Base-by-base conservation (phyloP, 2,329 filamentous ascomycete genomes). In the Arthrinium phaeospermum region DNA sequence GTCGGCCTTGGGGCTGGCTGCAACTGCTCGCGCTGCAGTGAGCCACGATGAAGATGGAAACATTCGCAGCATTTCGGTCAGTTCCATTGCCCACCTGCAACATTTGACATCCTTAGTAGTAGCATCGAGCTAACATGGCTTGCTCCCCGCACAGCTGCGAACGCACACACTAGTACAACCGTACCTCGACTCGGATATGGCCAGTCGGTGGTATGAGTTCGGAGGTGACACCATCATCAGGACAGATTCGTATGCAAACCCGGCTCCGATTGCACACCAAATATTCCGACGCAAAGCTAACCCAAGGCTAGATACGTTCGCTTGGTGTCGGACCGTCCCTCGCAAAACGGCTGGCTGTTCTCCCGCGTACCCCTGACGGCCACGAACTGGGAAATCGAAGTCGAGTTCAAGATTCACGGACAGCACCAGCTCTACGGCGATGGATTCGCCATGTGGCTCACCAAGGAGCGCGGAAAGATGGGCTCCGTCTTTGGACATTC, bases 131-230 rank as follows among this genome's bases (percentile, higher is more conserved):
- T 47, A 47, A 46, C 57, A 64, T 64, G 57, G 57, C 57, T 27
- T 27, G 10, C 37, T 57, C 46, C 30, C 30, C 71, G 74, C 74
- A 74, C 83, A 97, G 93, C 88, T 98, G 80, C 91, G 94, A 81
- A 97, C 95, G 80, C 95, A 98, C 84, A 96, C 92, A 79, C 88
- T 98, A 74, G 86, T 89, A 81, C 89, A 98, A 93, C 96, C 96
- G 74, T 99, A 98, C 85, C 91, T 99, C 78, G 96, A 99, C 85
- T 96, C 95, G 74, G 96, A 98, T 83, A 95, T 98, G 92, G 93
- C 97, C 86, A 98, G 94, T 86, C 92, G 96, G 81, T 99, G 96
- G 96, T 99, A 96, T 85, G 96, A 99, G 86, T 99, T 97, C 89
- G 96, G 96, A 81, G 96, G 96, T 81, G 95, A 98, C 85, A 94